Base-by-base conservation (phyloP, 495 filamentous ascomycete genomes). In the Glarea lozoyensis region DNA sequence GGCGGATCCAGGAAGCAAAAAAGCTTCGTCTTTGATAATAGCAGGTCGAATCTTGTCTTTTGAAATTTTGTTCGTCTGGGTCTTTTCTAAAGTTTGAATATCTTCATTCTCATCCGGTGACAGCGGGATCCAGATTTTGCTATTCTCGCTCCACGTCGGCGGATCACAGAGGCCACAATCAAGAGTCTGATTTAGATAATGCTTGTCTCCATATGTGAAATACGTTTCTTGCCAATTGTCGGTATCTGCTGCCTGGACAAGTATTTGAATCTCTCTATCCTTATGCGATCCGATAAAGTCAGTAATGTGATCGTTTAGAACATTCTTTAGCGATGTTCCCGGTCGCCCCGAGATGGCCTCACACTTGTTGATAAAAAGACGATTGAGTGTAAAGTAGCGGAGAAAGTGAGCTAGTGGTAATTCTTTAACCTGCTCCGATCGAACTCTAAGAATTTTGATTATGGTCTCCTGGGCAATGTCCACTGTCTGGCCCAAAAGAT, bases 351-450 rank as follows among this genome's bases (percentile, higher is more conserved):
- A 93, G 11, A 94, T 84, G 4, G 90, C 84, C 58, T 97, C 90
- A 52, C 90, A 97, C 57, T 97, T 90, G 50, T 94, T 89, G 9
- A 85, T 84, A 54, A 96, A 97, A 16, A 93, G 76, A 22, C 86
- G 76, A 49, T 95, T 96, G 16, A 97, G 75, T 3, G 78, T 86
- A 56, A 94, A 93, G 56, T 95, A 96, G 39, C 86, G 79, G 16
- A 95, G 56, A 57, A 97, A 96, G 49, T 74, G 71, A 40, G 75
- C 59, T 12, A 85, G 71, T 2, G 76, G 67, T 17, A 93, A 65
- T 9, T 76, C 74, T 10, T 76, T 66, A 12, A 74, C 86, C 51
- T 89, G 82, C 49, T 94, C 86, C 0, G 84, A 78, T 15, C 90
- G 81, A 19, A 94, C 89, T 48, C 85, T 86, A 22, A 97, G 70